Base-by-base conservation (phyloP, 129 eudicot genomes). In the Erigeron canadensis region DNA sequence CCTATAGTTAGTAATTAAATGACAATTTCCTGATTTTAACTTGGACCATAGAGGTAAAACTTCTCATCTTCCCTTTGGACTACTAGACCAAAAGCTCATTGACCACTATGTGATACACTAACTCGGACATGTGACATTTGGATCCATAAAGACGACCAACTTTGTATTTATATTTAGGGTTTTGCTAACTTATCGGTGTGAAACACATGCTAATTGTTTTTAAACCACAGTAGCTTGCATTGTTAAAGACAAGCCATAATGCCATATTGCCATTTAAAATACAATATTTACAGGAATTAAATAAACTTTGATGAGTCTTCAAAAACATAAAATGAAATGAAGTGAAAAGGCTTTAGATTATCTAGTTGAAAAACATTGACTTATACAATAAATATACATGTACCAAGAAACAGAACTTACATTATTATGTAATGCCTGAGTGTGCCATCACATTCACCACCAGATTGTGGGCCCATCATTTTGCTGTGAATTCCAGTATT, bases 391-490 rank as follows among this genome's bases (percentile, higher is more conserved):
- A 60, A 21, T 21, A 37, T 19, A 58, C 65, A 45, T 17, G 68
- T 67, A 54, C 18, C 23, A 44, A 66, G 47, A 67, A 21, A 51
- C 37, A 55, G 13, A 58, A 76, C 69, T 67, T 76, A 68, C 80
- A 67, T 28, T 38, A 75, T 67, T n/a, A 74, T 39, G 80, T 19
- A 57, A 60, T 67, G 48, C 34, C 45, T 65, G 73, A 65, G 67
- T 67, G 74, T 56, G 80, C 69, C 74, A 76, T 76, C 80, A 76
- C 80, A 76, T 76, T 67, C 80, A 76, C 57, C 53, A 43, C 80
- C 80, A 76, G 80, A 76, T 67, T 76, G 80, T 67, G 80, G 80
- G 67, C 74, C 80, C 80, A 56, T 69, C 22, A 74, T 74, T 67
- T 57, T 53, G 75, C 80, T 75, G 79, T 63, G 63, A 64, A 50